phyloP scores from a whole-genome alignment of 805 yeast genomes.

The Saccharomycopsis fibuligera region DNA sequence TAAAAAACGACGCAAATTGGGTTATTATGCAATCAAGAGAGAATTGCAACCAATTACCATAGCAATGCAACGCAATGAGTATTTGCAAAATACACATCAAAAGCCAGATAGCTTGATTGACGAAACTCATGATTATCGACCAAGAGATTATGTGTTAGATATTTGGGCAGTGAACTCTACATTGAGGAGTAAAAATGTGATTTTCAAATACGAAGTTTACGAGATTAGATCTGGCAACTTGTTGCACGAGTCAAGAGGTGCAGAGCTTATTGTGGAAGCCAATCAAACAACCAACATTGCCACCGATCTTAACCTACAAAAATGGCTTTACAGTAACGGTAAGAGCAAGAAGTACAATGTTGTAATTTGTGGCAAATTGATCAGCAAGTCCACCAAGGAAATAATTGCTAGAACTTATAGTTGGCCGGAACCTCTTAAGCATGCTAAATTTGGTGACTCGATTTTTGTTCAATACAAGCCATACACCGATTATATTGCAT shows the following conservation, averaged over 20 bases:
- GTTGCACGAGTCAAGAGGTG: slow-evolving; percentile 17
- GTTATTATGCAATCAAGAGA: slow-evolving; percentile 42
- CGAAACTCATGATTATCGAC: slow-evolving; percentile 28
- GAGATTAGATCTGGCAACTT: slow-evolving; percentile 31
- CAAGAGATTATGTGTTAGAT: slow-evolving; percentile 28
- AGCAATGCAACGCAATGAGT: slow-evolving; percentile 14
- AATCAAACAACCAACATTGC: background rate
- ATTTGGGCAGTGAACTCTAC: slow-evolving; percentile 38
- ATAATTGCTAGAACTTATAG: slow-evolving; percentile 33
- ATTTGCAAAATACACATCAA: slow-evolving; percentile 28
- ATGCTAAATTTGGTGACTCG: slow-evolving; percentile 18
- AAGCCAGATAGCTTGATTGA: slow-evolving; percentile 15
- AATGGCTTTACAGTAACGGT: background rate
- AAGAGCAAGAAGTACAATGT: too few relatives aligned
- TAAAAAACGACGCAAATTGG: slow-evolving; percentile 38
- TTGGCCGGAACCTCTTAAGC: slow-evolving; percentile 39
- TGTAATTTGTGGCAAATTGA: background rate
- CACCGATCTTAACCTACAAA: background rate
- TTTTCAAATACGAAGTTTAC: slow-evolving; percentile 28
- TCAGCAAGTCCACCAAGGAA: background rate
- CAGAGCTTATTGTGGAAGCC: background rate
- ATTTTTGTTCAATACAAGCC: slow-evolving; percentile 24
- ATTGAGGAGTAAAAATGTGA: slow-evolving; percentile 23
- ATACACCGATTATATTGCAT: slow-evolving; percentile 25
- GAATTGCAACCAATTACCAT: slow-evolving; percentile 29